phyloP scores from a whole-genome alignment of 345 rosid species.

The Turnera subulata region DNA sequence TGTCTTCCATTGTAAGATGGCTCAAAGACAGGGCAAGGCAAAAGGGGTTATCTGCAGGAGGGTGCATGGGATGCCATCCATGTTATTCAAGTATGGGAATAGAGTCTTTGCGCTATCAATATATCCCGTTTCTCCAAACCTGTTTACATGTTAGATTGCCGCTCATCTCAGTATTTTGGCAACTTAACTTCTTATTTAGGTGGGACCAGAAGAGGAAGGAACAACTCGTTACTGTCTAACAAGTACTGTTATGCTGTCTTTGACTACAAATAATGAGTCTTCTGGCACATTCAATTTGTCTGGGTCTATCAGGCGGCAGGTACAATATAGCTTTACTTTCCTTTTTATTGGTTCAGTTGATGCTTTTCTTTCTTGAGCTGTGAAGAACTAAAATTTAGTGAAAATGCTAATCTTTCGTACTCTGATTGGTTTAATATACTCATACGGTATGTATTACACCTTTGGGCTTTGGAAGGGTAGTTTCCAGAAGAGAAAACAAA shows the following conservation, averaged over 20 bases:
- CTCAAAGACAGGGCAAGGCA: constrained; percentile 87
- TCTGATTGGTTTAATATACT: too few species aligned
- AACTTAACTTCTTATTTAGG: constrained; percentile 41
- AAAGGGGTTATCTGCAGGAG: constrained; percentile 89
- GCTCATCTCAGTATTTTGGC: neutral
- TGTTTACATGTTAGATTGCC: neutral
- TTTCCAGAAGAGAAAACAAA: too few species aligned
- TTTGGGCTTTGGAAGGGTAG: too few species aligned
- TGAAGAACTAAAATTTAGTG: too few species aligned
- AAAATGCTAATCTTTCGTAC: too few species aligned
- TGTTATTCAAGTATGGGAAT: constrained; percentile 92
- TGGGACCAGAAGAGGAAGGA: constrained; percentile 86
- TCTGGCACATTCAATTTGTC: constrained; percentile 85
- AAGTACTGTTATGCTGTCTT: constrained; percentile 92
- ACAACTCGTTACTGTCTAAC: constrained; percentile 80
- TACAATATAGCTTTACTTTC: neutral
- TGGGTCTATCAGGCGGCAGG: constrained; percentile 97
- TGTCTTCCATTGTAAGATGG: constrained; percentile 51
- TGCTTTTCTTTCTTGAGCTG: too few species aligned
- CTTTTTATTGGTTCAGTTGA: too few species aligned
- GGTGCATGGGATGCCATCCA: constrained; percentile 99
- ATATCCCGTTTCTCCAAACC: neutral
- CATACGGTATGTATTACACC: too few species aligned
- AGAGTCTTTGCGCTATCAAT: neutral
- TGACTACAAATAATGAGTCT: constrained; percentile 71